Percentiles rank a stretch among this genome's conserved stretches.
phyloP scores from a whole-genome alignment of 176 grass and related monocot genomes.

The Bromus sterilis region DNA sequence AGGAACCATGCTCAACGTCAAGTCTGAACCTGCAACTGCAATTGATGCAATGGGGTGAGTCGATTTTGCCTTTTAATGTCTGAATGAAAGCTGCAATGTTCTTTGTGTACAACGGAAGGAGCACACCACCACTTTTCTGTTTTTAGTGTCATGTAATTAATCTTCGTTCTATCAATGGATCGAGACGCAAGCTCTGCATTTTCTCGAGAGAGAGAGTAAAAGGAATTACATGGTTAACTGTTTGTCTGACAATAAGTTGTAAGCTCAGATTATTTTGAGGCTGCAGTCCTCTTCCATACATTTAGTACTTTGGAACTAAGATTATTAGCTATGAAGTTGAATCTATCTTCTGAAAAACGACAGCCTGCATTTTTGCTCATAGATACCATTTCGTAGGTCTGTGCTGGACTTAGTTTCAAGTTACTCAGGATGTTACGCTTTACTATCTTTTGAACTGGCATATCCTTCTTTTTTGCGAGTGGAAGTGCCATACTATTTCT shows the following conservation, averaged over 20 bases:
- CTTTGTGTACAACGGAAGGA: not conserved
- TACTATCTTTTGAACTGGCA: not conserved
- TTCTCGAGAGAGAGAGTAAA: not conserved
- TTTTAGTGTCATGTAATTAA: not conserved
- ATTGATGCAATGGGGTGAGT: constrained; percentile 3
- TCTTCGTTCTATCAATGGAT: not conserved
- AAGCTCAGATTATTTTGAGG: not conserved
- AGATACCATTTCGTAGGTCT: not conserved
- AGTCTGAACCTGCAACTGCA: not conserved
- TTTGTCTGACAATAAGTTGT: not conserved
- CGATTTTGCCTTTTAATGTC: not conserved
- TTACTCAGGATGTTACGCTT: not conserved
- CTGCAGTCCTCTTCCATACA: too few relatives aligned
- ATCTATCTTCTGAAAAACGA: not conserved
- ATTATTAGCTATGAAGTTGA: not conserved
- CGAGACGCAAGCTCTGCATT: not conserved
- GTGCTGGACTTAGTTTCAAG: not conserved
- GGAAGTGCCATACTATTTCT: constrained; percentile 7
- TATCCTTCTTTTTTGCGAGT: not conserved
- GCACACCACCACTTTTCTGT: not conserved
- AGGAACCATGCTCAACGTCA: not conserved
- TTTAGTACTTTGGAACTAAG: too few relatives aligned
- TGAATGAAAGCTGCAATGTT: not conserved
- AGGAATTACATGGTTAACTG: not conserved
- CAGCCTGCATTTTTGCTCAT: not conserved